These are phyloP conservation scores for Neurospora sp. DNA, from an alignment of 495 filamentous ascomycete species.

Conservation along the genomic window DNA sequence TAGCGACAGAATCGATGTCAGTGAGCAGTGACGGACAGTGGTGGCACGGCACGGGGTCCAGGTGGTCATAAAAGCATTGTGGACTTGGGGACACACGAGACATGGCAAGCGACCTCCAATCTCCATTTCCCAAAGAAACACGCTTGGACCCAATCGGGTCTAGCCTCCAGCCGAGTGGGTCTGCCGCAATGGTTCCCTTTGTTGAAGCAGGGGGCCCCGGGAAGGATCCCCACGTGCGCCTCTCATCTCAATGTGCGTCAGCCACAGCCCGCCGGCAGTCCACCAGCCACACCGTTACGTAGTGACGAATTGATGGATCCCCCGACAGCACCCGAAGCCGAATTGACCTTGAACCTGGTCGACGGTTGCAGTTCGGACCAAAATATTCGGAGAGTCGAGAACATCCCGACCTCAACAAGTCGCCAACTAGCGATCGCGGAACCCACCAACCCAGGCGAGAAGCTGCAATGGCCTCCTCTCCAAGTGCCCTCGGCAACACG, in stretches of 20 bases:
- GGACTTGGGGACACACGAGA: neutral
- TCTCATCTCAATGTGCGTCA: neutral
- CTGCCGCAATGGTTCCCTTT: neutral
- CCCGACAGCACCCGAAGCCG: neutral
- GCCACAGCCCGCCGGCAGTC: neutral
- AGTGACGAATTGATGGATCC: neutral
- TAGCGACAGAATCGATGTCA: neutral
- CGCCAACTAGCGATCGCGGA: neutral
- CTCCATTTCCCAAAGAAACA: neutral
- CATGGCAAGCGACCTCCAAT: neutral
- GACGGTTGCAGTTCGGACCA: neutral
- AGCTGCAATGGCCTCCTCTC: constrained; percentile 11
- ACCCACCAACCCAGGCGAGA: neutral
- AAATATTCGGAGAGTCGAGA: neutral
- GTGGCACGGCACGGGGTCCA: neutral
- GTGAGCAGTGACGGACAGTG: neutral
- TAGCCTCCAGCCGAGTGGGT: neutral
- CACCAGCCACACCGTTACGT: neutral
- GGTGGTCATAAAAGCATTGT: neutral
- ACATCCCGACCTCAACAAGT: neutral
- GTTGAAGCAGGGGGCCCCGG: neutral
- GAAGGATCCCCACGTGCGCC: neutral
- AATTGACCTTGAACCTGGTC: neutral
- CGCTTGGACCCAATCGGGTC: neutral
- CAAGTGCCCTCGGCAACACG: constrained; percentile 7